phyloP scores from a whole-genome alignment of 345 rosid genomes.

The Eucalyptus globulus region DNA sequence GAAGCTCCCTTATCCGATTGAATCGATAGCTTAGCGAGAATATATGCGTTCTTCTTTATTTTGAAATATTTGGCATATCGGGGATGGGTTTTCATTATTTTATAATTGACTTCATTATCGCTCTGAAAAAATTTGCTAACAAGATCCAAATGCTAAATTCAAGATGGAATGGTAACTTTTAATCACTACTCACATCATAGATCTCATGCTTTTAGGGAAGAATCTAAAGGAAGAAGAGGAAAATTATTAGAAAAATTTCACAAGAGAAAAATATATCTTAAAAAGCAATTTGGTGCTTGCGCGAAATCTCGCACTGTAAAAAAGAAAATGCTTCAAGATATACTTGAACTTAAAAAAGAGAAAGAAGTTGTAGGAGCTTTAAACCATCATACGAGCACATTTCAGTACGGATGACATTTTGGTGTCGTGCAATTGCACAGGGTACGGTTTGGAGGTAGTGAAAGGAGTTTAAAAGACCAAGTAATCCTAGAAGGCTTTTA shows the following conservation, averaged over 20 bases:
- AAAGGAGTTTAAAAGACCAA: neutral
- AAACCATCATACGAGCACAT: neutral
- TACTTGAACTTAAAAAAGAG: neutral
- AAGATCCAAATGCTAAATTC: neutral
- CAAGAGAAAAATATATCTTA: neutral
- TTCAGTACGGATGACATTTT: neutral
- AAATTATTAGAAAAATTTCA: neutral
- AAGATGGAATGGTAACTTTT: neutral
- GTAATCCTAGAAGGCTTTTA: neutral
- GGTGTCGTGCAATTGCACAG: neutral
- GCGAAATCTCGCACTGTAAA: neutral
- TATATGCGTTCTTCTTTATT: accelerated
- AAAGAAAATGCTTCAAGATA: neutral
- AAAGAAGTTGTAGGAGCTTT: accelerated
- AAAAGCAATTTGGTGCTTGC: neutral
- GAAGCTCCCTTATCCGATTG: accelerated
- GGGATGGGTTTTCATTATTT: neutral
- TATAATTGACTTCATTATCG: neutral
- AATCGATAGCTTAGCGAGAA: accelerated
- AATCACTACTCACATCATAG: neutral
- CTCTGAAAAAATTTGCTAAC: neutral
- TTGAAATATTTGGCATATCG: neutral
- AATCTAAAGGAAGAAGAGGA: neutral
- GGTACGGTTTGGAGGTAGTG: neutral
- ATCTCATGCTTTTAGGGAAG: neutral